phyloP scores from a whole-genome alignment of 331 rosid genomes.

The Prunus yedoensis region DNA sequence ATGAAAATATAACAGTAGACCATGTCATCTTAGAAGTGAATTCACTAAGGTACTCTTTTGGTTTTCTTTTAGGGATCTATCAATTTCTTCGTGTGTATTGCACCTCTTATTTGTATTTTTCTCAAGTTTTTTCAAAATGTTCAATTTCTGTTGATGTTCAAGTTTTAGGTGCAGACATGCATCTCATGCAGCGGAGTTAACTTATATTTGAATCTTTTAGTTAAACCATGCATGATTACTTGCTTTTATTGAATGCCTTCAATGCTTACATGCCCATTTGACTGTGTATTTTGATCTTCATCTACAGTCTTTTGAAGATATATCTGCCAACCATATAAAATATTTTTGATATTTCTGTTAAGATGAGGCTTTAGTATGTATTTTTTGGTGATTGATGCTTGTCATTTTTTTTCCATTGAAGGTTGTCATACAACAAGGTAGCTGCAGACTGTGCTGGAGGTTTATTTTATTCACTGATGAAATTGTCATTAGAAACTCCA shows the following conservation, averaged over 20 bases:
- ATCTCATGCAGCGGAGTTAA: not conserved
- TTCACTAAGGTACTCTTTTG: conserved; percentile 66
- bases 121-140: not conserved
- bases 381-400: conserved; percentile 19
- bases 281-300: not conserved
- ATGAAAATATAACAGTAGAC: conserved; percentile 75
- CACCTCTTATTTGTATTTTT: not conserved
- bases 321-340: not conserved
- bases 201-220: not conserved
- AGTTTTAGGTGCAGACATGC: not conserved
- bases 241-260: not conserved
- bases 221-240: not conserved
- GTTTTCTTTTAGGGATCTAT: not conserved
- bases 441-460: conserved; percentile 95
- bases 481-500: conserved; percentile 59
- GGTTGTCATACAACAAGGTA: conserved; percentile 83
- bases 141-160: not conserved
- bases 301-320: not conserved
- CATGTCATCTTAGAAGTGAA: conserved; percentile 79
- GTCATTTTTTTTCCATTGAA: conserved; percentile 24
- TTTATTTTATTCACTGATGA: conserved; percentile 77
- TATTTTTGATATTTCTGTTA: not conserved
- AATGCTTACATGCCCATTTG: not conserved
- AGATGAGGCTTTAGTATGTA: not conserved
- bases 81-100: not conserved